phyloP scores from a whole-genome alignment of 805 yeast genomes.

The Starmerella roubikii region DNA sequence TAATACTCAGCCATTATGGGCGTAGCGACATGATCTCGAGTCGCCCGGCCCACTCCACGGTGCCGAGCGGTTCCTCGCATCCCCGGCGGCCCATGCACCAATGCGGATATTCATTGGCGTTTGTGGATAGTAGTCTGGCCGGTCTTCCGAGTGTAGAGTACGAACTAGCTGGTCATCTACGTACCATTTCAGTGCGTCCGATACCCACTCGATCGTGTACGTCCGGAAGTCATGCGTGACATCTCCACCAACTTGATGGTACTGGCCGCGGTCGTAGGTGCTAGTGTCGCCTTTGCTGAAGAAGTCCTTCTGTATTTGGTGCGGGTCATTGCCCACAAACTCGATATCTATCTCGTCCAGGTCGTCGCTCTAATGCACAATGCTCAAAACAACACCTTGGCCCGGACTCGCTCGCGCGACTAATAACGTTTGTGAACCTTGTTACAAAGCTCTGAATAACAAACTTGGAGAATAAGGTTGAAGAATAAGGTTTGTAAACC shows the following conservation, averaged over 20 bases:
- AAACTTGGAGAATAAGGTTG: no score
- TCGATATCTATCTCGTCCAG: slow-evolving; percentile 83
- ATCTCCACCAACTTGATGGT: slow-evolving; percentile 38
- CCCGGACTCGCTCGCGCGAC: slow-evolving; percentile 62
- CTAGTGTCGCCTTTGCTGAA: slow-evolving; percentile 70
- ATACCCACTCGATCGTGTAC: slow-evolving; percentile 76
- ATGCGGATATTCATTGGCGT: slow-evolving; percentile 68
- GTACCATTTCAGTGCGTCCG: slow-evolving; percentile 51
- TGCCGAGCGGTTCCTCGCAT: slow-evolving; percentile 38
- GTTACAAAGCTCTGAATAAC: no score
- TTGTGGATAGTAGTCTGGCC: slow-evolving; percentile 64
- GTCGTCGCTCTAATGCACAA: slow-evolving; percentile 71
- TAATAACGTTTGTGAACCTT: no score
- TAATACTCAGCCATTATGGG: slow-evolving; percentile 37
- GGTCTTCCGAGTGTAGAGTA: slow-evolving; percentile 39
- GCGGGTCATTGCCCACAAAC: slow-evolving; percentile 69
- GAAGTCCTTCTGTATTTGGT: slow-evolving; percentile 56
- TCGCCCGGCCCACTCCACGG: slow-evolving; percentile 67
- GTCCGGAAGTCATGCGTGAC: slow-evolving; percentile 55
- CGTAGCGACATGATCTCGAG: slow-evolving; percentile 28
- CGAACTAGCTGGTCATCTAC: slow-evolving; percentile 60
- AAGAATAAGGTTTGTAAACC: no score
- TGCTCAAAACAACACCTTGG: slow-evolving; percentile 63
- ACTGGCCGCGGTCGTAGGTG: slow-evolving; percentile 68
- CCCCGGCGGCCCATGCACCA: slow-evolving; percentile 41